Conservation (phyloP, 2,329 filamentous ascomycete species). For the Penicillium paneum region DNA sequence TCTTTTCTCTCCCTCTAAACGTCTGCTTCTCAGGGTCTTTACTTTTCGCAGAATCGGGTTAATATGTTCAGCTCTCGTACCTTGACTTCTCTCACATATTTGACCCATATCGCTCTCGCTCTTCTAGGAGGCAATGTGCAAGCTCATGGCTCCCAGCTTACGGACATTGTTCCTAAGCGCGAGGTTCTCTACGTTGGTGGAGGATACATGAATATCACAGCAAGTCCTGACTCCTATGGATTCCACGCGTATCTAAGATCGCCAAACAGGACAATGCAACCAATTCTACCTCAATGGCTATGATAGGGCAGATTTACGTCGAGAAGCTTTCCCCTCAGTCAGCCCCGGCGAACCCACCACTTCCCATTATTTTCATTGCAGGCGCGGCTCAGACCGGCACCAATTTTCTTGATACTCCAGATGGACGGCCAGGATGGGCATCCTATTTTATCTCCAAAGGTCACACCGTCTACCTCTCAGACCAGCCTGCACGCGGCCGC, state of each 20-base stretch:
- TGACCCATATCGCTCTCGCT: not conserved
- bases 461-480: slow-evolving; percentile 3
- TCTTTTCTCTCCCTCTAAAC: not conserved
- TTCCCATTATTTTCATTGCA: slow-evolving; percentile 1
- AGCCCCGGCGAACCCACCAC: not conserved
- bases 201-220: slow-evolving; percentile 1
- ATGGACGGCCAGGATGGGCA: slow-evolving; percentile 3
- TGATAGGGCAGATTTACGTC: slow-evolving; percentile 3
- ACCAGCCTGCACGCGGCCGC: slow-evolving; percentile 1
- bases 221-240: not conserved
- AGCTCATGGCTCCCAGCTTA: not conserved
- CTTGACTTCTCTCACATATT: not conserved
- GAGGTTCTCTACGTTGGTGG: slow-evolving; percentile 3
- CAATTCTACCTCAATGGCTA: not conserved
- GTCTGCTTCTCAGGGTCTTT: not conserved
- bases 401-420: slow-evolving; percentile 5
- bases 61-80: not conserved
- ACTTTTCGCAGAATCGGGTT: not conserved
- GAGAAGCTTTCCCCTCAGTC: slow-evolving; percentile 1
- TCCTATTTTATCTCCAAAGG: slow-evolving; percentile 3
- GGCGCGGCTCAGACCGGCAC: slow-evolving; percentile 1
- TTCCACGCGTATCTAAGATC: not conserved
- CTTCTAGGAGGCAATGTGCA: not conserved
- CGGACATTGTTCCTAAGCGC: not conserved
- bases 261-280: not conserved